Conservation (phyloP, 164 flowering plant genomes). For the Annona cherimola region DNA sequence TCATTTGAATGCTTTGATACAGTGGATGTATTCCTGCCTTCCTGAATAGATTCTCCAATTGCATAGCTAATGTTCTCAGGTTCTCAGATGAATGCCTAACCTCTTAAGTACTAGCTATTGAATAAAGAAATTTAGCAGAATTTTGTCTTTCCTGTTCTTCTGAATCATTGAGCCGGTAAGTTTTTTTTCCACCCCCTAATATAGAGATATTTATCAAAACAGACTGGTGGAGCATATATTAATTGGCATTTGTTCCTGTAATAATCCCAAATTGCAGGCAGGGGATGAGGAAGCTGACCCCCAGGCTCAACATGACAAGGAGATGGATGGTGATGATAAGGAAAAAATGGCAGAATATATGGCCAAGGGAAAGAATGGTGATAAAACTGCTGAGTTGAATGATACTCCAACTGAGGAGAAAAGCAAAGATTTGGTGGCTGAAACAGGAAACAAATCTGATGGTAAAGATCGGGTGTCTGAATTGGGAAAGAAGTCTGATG, state of each 20-base stretch:
- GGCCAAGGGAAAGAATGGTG: slow-evolving; percentile 15
- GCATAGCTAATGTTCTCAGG: too few species aligned
- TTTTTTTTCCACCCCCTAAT: not conserved
- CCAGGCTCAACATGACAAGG: slow-evolving; percentile 26
- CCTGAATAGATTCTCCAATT: too few species aligned
- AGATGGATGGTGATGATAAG: slow-evolving; percentile 13
- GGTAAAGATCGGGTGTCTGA: too few species aligned
- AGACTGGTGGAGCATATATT: not conserved
- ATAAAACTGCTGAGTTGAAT: slow-evolving; percentile 18
- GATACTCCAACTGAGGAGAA: slow-evolving; percentile 20
- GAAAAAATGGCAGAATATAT: slow-evolving; percentile 23
- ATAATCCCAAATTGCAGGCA: slow-evolving; percentile 21
- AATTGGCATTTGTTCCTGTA: not conserved
- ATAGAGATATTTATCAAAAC: not conserved
- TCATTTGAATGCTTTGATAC: too few species aligned
- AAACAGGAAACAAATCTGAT: not conserved
- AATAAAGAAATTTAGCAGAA: too few species aligned
- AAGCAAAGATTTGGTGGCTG: slow-evolving; percentile 23
- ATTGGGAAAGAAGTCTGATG: too few species aligned
- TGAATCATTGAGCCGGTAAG: not conserved
- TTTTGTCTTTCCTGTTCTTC: too few species aligned
- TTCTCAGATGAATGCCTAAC: too few species aligned
- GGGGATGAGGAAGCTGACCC: slow-evolving; percentile 20
- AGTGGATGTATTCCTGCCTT: too few species aligned
- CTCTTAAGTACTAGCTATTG: too few species aligned